Conservation (phyloP, 2,329 filamentous ascomycete species). For the Ophiostoma quercus region DNA sequence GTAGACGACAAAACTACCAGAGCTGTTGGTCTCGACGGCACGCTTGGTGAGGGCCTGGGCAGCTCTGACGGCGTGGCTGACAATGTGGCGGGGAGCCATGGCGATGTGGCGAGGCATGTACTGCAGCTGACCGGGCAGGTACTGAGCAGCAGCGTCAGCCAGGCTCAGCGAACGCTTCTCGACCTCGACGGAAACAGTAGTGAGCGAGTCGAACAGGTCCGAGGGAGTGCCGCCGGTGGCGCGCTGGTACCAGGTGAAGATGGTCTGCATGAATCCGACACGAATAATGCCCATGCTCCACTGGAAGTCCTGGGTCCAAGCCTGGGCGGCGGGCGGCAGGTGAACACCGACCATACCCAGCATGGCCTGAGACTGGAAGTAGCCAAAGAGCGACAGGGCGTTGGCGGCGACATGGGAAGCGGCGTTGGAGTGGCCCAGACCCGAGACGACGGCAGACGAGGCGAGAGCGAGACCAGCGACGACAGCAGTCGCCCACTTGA, state of each 20-base stretch:
- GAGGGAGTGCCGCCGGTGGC: conserved; percentile 75
- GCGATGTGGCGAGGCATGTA: conserved; percentile 40
- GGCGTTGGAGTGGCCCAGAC: conserved; percentile 78
- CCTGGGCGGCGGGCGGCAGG: conserved; percentile 72
- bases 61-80: conserved; percentile 30
- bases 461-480: conserved; percentile 69
- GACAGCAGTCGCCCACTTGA: conserved; percentile 74
- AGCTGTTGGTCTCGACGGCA: conserved; percentile 39
- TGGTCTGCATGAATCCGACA: conserved; percentile 68
- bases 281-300: conserved; percentile 89
- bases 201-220: conserved; percentile 64
- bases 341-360: conserved; percentile 70
- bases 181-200: conserved; percentile 67
- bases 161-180: conserved; percentile 47
- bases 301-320: conserved; percentile 88
- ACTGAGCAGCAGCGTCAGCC: conserved; percentile 31
- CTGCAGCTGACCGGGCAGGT: conserved; percentile 39
- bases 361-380: conserved; percentile 83
- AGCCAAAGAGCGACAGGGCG: conserved; percentile 75
- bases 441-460: conserved; percentile 74
- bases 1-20: conserved; percentile 53
- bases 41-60: conserved; percentile 44
- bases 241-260: conserved; percentile 85
- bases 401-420: conserved; percentile 82
- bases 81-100: conserved; percentile 33